Evolutionary conservation across 2,329 filamentous ascomycete species (phyloP).

Genomic region (Aspergillus sp.): DNA sequence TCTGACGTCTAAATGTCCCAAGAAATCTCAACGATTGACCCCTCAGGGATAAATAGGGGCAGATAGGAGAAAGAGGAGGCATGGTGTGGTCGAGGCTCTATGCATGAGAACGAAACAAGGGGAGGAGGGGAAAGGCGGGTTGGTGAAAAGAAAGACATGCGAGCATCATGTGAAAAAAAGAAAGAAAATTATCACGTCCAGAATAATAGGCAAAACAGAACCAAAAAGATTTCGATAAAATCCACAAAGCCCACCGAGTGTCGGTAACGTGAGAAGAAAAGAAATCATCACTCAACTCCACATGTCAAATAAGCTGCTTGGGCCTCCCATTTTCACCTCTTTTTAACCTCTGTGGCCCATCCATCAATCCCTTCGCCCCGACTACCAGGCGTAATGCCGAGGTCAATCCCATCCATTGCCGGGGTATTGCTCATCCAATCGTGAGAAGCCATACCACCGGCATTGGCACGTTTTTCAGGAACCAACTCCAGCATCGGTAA

Average conservation of each 20-base stretch:
- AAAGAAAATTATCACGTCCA: conserved; percentile 27
- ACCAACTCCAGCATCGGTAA: conserved; percentile 85
- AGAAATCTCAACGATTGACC: too few species aligned
- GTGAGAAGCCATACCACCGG: conserved; percentile 89
- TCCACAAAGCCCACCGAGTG: conserved; percentile 11
- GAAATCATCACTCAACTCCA: conserved; percentile 8
- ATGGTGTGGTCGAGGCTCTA: too few species aligned
- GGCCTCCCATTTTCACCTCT: conserved; percentile 48
- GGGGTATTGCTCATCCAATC: conserved; percentile 77
- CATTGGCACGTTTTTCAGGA: conserved; percentile 86
- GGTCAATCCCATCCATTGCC: conserved; percentile 76
- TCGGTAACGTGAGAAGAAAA: conserved; percentile 1
- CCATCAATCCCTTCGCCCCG: conserved; percentile 90
- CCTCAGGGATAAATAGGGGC: too few species aligned
- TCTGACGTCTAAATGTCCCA: too few species aligned
- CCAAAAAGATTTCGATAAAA: conserved; percentile 23
- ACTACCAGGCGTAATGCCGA: conserved; percentile 73
- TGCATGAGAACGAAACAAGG: not conserved
- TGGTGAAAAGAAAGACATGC: conserved; percentile 8
- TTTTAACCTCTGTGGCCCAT: conserved; percentile 86
- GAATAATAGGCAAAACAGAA: conserved; percentile 18
- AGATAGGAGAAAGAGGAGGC: too few species aligned
- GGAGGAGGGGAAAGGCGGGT: conserved; percentile 5
- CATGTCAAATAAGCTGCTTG: too few species aligned
- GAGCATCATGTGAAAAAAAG: conserved; percentile 11